Evolutionary conservation across 1,139 yeast species (phyloP), one percentile per base, ranked within the genome.

Genomic region (Geotrichum citri-aurantii): DNA sequence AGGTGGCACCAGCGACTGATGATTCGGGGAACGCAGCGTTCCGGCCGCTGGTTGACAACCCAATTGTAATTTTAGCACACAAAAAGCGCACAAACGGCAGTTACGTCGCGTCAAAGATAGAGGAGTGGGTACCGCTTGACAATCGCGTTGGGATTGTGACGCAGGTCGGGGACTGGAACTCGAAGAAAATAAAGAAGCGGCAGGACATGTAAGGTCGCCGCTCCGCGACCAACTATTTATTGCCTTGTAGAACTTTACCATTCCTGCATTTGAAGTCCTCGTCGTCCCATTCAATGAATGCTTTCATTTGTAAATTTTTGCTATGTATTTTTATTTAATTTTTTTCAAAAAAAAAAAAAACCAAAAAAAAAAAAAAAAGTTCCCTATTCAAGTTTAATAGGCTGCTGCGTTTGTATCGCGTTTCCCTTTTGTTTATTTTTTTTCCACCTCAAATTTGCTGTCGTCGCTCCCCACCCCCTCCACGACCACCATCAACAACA

Each of bases 1-100:
- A 59, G 26, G 64, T 71, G n/a, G 62, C 62, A 49, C 71, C 71
- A 1, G 51, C 55, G 17, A 50, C 50, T 19, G 52, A 54, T 31
- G 48, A 24, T 12, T 17, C 37, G 12, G 54, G 19, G 21, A 26
- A n/a, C 3, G 26, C 24, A 27, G 21, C 33, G 23, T 44, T 52
- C 54, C n/a, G 23, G 33, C 48, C 50, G 42, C 33, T 40, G 23
- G 48, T 55, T 26, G 61, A 61, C 17, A 42, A 49, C 14, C 63
- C 61, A 10, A 19, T 60, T 50, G 57, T 62, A 12, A 46, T 64
- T 21, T 24, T 64, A 21, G 66, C 62, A 10, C 54, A 57, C 42
- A 48, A 57, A 17, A 60, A 61, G 27, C 60, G 59, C 26, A 40
- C 52, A 12, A 54, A 55, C 31, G 63, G 63, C 3, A 55, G 57